Evolutionary conservation across 1,284 basidiomycete genomes (phyloP).

Genomic region (Cutaneotrichosporon sp.): DNA sequence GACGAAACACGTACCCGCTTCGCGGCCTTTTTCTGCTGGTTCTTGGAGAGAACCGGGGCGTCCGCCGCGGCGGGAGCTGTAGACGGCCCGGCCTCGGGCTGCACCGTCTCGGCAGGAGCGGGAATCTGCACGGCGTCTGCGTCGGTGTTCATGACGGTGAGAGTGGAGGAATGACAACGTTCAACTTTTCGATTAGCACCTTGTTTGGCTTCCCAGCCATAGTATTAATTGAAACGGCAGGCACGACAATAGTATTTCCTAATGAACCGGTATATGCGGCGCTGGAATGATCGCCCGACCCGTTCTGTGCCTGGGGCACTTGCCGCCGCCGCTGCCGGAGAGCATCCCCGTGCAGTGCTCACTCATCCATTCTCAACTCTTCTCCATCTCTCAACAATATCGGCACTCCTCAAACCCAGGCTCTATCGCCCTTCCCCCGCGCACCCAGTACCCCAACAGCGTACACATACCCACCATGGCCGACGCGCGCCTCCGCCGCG

Average conservation of each 20-base stretch:
- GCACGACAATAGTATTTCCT: neutral
- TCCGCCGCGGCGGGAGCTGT: neutral
- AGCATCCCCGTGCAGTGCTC: neutral
- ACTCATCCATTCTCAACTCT: too few relatives aligned
- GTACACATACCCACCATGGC: conserved; percentile 48
- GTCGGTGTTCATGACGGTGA: neutral
- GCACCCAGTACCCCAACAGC: neutral
- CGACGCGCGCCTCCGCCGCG: conserved; percentile 81
- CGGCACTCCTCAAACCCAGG: neutral
- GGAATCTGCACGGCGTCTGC: neutral
- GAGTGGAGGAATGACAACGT: neutral
- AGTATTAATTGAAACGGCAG: neutral
- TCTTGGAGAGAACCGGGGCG: conserved; percentile 20
- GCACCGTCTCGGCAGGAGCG: neutral
- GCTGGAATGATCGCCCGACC: neutral
- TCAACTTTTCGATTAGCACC: neutral
- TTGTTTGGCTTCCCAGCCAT: neutral
- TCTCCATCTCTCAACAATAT: too few relatives aligned
- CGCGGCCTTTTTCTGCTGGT: conserved; percentile 44
- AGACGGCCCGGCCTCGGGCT: conserved; percentile 1
- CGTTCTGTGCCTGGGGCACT: neutral
- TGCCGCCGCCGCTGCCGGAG: neutral
- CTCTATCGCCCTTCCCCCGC: too few relatives aligned
- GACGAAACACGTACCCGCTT: conserved; percentile 35
- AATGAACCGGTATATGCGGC: neutral